Base-by-base conservation (phyloP, 1,139 yeast species). In the Meyerozyma carpophila region DNA sequence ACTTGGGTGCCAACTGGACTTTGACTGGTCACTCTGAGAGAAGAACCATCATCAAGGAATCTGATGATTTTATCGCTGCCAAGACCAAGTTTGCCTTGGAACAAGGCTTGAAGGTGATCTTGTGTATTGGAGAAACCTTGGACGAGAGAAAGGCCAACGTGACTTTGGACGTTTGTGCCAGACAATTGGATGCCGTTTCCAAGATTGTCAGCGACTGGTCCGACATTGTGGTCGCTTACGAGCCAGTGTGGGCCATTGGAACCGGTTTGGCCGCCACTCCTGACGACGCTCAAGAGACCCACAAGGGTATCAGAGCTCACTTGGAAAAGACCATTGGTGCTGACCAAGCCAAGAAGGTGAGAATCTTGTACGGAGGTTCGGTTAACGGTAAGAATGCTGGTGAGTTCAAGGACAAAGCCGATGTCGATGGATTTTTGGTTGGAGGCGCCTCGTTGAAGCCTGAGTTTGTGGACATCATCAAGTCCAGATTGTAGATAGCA, bases 191-290 rank as follows among this genome's bases (percentile, higher is more conserved):
- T 56, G 97, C 98, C 52, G 97, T 85, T 50, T 73, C 87, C 61
- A 86, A 81, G 65, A 75, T 84, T 56, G 84, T 91, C 52, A 69
- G 78, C 59, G 98, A 91, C 81, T 93, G 98, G 98, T 63, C 84
- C 54, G 79, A 87, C 70, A 77, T 93, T 58, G 98, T 93, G 54
- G 76, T 94, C 68, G 99, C 98, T 63, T 94, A 94, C 75, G 98
- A 93, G 77, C 99, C 99, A 59, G 96, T 93, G 58, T 93, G 98
- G 98, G 99, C 99, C 58, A 93, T 93, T 62, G 99, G 99, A 69
- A 91, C 98, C 58, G 99, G 99, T 63, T 82, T 93, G 64, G 97
- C 98, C 63, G 98, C 98, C 54, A 93, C 98, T 57, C 91, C 98
- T 55, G 89, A 87, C 54, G 98, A 93, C 65, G 98, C 97, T 57